These are phyloP conservation scores for Ustanciosporium gigantosporum DNA, from an alignment of 1,284 basidiomycete species.

Conservation along the genomic window DNA sequence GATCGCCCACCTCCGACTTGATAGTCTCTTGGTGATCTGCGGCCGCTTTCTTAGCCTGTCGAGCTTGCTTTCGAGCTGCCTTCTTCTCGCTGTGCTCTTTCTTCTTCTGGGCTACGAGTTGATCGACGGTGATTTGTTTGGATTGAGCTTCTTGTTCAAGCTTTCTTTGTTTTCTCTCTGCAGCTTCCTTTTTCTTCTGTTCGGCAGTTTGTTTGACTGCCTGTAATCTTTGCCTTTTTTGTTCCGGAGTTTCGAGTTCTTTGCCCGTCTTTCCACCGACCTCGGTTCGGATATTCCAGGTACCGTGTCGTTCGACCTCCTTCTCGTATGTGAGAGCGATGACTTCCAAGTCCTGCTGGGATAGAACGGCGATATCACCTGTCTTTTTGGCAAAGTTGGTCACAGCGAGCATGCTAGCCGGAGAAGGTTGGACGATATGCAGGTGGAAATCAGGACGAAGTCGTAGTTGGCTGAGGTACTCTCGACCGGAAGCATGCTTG, in stretches of 20 bases:
- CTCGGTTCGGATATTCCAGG: slow-evolving; percentile 64
- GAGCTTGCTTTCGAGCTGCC: slow-evolving; percentile 29
- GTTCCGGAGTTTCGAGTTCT: slow-evolving; percentile 1
- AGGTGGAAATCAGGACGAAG: slow-evolving; percentile 47
- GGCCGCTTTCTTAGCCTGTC: background rate
- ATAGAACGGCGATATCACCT: slow-evolving; percentile 92
- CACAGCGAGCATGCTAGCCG: slow-evolving; percentile 66
- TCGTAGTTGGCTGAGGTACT: slow-evolving; percentile 52
- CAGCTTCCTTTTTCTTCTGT: slow-evolving; percentile 34
- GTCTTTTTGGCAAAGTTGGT: slow-evolving; percentile 92
- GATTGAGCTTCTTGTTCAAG: slow-evolving; percentile 20
- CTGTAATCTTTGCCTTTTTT: slow-evolving; percentile 3
- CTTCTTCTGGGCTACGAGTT: slow-evolving; percentile 23
- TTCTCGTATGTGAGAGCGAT: slow-evolving; percentile 85
- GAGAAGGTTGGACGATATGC: slow-evolving; percentile 48
- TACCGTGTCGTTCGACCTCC: slow-evolving; percentile 67
- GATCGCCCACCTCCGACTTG: background rate
- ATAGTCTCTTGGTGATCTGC: background rate
- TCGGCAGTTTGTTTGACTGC: slow-evolving; percentile 6
- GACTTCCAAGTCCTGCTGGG: slow-evolving; percentile 85
- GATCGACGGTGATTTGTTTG: slow-evolving; percentile 17
- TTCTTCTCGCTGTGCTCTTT: slow-evolving; percentile 28
- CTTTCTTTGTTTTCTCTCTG: slow-evolving; percentile 23
- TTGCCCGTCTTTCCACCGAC: slow-evolving; percentile 44
- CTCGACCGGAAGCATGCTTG: slow-evolving; percentile 51